Base-by-base conservation (phyloP, 768 basidiomycete genomes). In the Suillus plorans region DNA sequence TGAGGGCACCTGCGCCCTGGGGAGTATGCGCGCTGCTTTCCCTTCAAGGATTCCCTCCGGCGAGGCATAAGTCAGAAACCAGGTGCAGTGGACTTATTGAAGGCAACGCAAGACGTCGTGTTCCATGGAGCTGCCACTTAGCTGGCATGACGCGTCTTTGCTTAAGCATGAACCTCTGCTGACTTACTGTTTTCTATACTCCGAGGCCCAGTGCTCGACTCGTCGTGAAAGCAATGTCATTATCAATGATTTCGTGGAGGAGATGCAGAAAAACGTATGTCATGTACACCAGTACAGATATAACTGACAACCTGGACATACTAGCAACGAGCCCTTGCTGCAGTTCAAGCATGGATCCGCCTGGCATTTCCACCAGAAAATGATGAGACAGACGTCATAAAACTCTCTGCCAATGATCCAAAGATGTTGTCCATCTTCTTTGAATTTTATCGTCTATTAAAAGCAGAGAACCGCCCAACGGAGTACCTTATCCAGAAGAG, bases 111-210 rank as follows among this genome's bases (percentile, higher is more conserved):
- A 34, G 53, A 34, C 31, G 53, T 25, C 31, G 58, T 25, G 39
- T 10, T 5, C 58, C 31, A 73, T 73, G 72, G 66, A 74, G 61
- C 60, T 63, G 36, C 74, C 69, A 2, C 0, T 18, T n/a, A 9
- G 12, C 8, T 34, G 64, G 41, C n/a, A 70, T 9, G 75, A 75
- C 25, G 37, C 45, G 7, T 73, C 69, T 34, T 68, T 75, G 64
- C 25, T 69, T 28, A 1, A 65, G 4, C 62, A 75, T 13, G 73
- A 72, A 52, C 74, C 68, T 34, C 65, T 77, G 37, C 8, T 56
- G 39, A 50, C 1, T 31, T 9, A 49, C 55, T 37, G 70, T 55
- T 0, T 2, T 28, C 57, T 28, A 12, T 67, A n/a, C 6, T 8
- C 34, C 0, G 0, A 37, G 0, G 36, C 36, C 37, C 1, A 1